phyloP scores from a whole-genome alignment of 176 grass and related monocot species.

The Canna indica region DNA sequence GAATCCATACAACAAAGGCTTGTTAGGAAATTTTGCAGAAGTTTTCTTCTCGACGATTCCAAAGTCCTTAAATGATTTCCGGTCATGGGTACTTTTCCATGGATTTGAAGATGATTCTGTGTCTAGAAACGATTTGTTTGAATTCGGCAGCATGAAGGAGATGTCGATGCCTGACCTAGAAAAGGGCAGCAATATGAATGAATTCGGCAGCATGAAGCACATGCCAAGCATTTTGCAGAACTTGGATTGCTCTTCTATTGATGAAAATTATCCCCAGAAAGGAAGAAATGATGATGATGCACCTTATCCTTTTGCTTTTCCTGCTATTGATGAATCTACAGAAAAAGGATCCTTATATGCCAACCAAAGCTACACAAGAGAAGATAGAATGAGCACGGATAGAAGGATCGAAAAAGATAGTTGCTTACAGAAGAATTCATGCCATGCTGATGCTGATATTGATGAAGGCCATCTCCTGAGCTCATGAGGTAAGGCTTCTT shows the following conservation, averaged over 20 bases:
- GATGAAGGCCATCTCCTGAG: slow-evolving; percentile 7
- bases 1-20: slow-evolving; percentile 69
- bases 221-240: slow-evolving; percentile 47
- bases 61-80: slow-evolving; percentile 61
- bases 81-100: slow-evolving; percentile 38
- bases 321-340: background rate
- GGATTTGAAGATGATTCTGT: slow-evolving; percentile 2
- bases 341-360: background rate
- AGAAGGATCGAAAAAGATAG: slow-evolving; percentile 14
- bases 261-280: slow-evolving; percentile 43
- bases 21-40: slow-evolving; percentile 42
- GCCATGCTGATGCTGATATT: slow-evolving; percentile 3
- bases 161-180: slow-evolving; percentile 57
- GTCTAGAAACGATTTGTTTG: slow-evolving; percentile 21
- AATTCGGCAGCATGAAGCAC: slow-evolving; percentile 11
- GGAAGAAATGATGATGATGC: slow-evolving; percentile 24
- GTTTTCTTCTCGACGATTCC: slow-evolving; percentile 62
- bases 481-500: slow-evolving; percentile 5
- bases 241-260: slow-evolving; percentile 38
- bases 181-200: slow-evolving; percentile 31
- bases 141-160: slow-evolving; percentile 13
- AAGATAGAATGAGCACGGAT: slow-evolving; percentile 17
- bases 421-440: background rate
- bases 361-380: background rate
- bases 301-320: slow-evolving; percentile 34